A percentile compares a stretch with the other conserved stretches of the same genome.
Evolutionary conservation across 2,329 filamentous ascomycete species (phyloP).

Genomic region (Colletotrichum tofieldiae): DNA sequence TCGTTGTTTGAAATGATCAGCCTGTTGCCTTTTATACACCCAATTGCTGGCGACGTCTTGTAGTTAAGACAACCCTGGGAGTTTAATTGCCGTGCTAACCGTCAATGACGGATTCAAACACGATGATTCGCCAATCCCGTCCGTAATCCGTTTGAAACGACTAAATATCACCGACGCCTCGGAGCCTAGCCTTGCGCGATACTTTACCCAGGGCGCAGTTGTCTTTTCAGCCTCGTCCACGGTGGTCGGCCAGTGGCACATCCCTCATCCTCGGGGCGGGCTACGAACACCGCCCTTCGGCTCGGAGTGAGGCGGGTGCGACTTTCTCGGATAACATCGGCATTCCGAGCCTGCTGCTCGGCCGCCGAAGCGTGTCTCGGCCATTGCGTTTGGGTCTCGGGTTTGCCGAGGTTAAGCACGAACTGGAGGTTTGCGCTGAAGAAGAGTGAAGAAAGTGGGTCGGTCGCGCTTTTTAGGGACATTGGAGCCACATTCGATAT

Average conservation of each 20-base stretch:
- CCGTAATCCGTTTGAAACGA: neutral
- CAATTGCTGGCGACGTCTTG: neutral
- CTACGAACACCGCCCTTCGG: constrained; percentile 14
- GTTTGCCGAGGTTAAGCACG: constrained; percentile 19
- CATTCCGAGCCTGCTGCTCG: constrained; percentile 35
- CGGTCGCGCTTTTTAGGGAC: neutral
- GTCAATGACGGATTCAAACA: neutral
- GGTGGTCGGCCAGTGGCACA: neutral
- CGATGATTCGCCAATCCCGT: neutral
- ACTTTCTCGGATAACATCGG: constrained; percentile 35
- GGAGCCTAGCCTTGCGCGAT: neutral
- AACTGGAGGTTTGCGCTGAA: neutral
- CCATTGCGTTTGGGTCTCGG: neutral
- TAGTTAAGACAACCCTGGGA: neutral
- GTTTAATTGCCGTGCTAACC: neutral
- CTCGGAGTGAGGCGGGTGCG: constrained; percentile 23
- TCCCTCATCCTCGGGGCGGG: neutral
- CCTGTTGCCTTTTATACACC: neutral
- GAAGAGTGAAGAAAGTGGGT: constrained; percentile 20
- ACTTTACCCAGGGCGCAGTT: too few species aligned
- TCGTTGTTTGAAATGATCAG: constrained; percentile 10
- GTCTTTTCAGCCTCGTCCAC: neutral
- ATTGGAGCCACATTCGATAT: neutral
- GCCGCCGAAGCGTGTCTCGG: constrained; percentile 35
- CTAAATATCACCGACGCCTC: neutral